Percentiles rank a stretch among this genome's conserved stretches.
Conservation (phyloP, 2,329 filamentous ascomycete genomes). For the Microsporum canis region DNA sequence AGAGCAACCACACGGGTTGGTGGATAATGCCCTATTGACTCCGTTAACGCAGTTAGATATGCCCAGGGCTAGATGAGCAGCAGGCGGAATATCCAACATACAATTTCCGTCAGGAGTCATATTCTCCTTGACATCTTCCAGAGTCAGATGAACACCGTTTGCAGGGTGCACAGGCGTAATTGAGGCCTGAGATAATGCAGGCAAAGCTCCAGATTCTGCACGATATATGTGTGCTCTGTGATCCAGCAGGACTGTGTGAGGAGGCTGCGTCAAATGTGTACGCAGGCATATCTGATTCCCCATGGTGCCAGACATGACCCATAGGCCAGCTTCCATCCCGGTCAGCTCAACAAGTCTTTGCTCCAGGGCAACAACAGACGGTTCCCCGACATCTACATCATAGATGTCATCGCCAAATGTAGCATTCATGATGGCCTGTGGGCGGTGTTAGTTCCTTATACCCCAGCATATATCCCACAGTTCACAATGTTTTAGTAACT, state of each 20-base stretch:
- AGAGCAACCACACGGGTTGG: slow-evolving; percentile 24
- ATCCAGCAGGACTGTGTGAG: slow-evolving; percentile 26
- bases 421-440: slow-evolving; percentile 22
- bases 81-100: slow-evolving; percentile 6
- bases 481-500: not conserved
- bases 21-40: slow-evolving; percentile 18
- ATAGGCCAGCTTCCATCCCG: slow-evolving; percentile 27
- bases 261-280: slow-evolving; percentile 24
- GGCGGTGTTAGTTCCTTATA: not conserved
- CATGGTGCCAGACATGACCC: slow-evolving; percentile 30
- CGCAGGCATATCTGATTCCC: slow-evolving; percentile 31
- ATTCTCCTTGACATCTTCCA: slow-evolving; percentile 25
- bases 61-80: not conserved
- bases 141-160: slow-evolving; percentile 27
- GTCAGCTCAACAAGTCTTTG: slow-evolving; percentile 22
- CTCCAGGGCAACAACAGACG: slow-evolving; percentile 22
- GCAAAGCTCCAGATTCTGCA: slow-evolving; percentile 23
- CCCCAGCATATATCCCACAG: not conserved
- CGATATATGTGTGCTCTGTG: slow-evolving; percentile 26
- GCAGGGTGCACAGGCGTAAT: slow-evolving; percentile 21
- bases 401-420: slow-evolving; percentile 28
- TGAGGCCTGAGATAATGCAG: slow-evolving; percentile 25
- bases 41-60: not conserved
- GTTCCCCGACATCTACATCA: slow-evolving; percentile 22
- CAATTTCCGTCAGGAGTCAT: slow-evolving; percentile 21